Conservation (phyloP, 257 asterid species). For the Petunia axillaris region DNA sequence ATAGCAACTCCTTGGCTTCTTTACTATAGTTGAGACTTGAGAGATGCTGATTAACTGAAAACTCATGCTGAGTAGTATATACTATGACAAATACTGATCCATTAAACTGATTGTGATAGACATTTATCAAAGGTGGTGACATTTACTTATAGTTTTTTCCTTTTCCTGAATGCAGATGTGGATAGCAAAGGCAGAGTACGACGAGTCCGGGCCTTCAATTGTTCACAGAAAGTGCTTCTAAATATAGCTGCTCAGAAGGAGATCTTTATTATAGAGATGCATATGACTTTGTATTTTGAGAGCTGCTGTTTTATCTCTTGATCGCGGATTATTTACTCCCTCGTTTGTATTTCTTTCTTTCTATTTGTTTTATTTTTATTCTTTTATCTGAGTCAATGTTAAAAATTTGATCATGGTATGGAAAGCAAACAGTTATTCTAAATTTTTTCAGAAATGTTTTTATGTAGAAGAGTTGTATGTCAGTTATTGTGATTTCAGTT, state of each 20-base stretch:
- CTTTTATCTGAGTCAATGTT: background rate
- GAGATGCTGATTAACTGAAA: background rate
- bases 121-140: background rate
- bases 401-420: background rate
- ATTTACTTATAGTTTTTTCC: background rate
- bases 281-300: background rate
- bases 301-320: background rate
- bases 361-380: constrained; percentile 23
- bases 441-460: constrained; percentile 20
- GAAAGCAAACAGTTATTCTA: background rate
- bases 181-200: constrained; percentile 46
- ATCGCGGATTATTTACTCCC: background rate
- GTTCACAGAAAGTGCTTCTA: constrained; percentile 46
- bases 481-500: constrained; percentile 14
- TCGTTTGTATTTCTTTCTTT: constrained; percentile 15
- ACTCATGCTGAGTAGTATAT: background rate
- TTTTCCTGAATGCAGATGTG: constrained; percentile 40
- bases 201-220: constrained; percentile 21
- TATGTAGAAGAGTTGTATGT: constrained; percentile 24
- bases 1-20: background rate
- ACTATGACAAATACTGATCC: background rate
- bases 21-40: background rate
- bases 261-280: constrained; percentile 13
- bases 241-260: constrained; percentile 9
- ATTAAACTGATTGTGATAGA: background rate